Conservation (phyloP, 148 eudicot genomes). For the Cornus suecica region DNA sequence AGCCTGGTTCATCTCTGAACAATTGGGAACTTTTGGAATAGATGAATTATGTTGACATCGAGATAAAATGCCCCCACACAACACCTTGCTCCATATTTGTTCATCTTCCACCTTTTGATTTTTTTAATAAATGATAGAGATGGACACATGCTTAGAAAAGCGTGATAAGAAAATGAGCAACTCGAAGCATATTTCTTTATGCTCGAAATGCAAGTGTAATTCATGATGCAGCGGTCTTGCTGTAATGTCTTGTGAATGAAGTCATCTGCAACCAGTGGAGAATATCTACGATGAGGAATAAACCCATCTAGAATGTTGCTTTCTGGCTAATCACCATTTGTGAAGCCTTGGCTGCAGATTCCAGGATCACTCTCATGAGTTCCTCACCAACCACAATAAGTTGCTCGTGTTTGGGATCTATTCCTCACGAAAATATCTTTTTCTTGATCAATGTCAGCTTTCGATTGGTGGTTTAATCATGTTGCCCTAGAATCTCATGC, state of each 20-base stretch:
- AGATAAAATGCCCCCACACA: not conserved
- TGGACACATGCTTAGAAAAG: not conserved
- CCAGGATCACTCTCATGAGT: slow-evolving; percentile 9
- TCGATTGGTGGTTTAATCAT: slow-evolving; percentile 22
- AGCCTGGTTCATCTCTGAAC: not conserved
- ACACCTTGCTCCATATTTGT: not conserved
- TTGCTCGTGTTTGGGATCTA: slow-evolving; percentile 21
- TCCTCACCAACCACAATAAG: slow-evolving; percentile 20
- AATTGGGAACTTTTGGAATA: not conserved
- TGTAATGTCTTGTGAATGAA: slow-evolving; percentile 2
- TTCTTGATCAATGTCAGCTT: slow-evolving; percentile 6
- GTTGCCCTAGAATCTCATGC: slow-evolving; percentile 32
- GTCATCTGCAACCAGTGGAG: slow-evolving; percentile 10
- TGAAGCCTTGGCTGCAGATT: slow-evolving; percentile 4
- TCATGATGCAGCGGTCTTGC: slow-evolving; percentile 1
- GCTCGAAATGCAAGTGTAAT: not conserved
- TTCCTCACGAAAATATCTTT: slow-evolving; percentile 21
- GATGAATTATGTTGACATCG: not conserved
- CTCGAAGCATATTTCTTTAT: not conserved
- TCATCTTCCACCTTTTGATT: not conserved
- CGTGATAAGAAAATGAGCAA: not conserved
- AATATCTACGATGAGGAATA: slow-evolving; percentile 10
- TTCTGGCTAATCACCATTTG: slow-evolving; percentile 11
- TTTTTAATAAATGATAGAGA: not conserved
- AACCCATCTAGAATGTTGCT: slow-evolving; percentile 13